Base-by-base conservation (phyloP, 108 stramenopile genomes). In the Schizochytrium sp. region DNA sequence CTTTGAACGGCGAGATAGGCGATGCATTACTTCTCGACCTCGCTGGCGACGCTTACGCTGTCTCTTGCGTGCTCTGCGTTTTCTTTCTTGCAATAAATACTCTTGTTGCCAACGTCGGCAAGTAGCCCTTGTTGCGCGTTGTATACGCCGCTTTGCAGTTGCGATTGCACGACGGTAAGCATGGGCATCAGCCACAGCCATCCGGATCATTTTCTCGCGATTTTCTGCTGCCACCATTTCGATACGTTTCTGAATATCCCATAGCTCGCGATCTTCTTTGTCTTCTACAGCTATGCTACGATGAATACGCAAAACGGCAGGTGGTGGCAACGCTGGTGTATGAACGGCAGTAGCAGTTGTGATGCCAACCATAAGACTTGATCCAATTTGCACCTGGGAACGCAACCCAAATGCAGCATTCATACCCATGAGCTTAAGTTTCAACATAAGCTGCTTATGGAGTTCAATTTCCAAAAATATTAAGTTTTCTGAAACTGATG, bases 381-480 rank as follows among this genome's bases (percentile, higher is more conserved):
- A 89, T 4, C 96, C 95, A 46, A 97, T 95, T 91, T 96, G 96
- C 41, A 97, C 94, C 89, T 97, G 96, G 87, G 93, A 94, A 83
- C 96, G 96, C 50, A 97, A 59, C 69, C 92, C 89, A 89, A 97
- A 97, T 0, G 95, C 97, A 4, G 96, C 96, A 92, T 99, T 98
- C 87, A 96, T 91, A 61, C 97, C 98, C 15, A 97, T 76, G 46
- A 96, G 94, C 89, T 97, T 97, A 45, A 99, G 92, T 91, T 98
- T 98, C 61, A 98, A 93, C 96, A 98, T 97, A 42, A 99, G 93
- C 91, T 99, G 98, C 10, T 97, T 94, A 57, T 97, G 96, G 13
- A 98, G 93, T 88, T 98, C 99, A 58, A 96, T 97, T 91, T 99
- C 99, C 72, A 98, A 88, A 88, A 97, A 97, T 3, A 97, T 95